Percentiles rank a stretch among this genome's conserved stretches.
Evolutionary conservation across 208 protist genomes (phyloP).

Genomic region (Novymonas esmeraldas): DNA sequence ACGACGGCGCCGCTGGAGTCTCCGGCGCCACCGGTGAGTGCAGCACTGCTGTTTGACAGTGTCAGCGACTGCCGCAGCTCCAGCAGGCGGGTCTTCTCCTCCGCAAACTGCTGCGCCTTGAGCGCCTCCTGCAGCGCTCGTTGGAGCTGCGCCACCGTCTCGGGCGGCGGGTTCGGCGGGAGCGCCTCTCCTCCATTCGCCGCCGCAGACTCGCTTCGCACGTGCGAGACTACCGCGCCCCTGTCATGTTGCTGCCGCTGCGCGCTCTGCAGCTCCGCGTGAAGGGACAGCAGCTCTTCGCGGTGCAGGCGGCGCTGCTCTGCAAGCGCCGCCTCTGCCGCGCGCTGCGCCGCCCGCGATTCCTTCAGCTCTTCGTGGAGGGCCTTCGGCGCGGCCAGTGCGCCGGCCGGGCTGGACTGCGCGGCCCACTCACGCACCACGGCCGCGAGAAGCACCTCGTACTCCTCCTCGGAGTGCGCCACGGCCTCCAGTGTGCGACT

Average conservation of each 20-base stretch:
- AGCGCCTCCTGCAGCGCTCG: slow-evolving; percentile 21
- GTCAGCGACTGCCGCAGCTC: slow-evolving; percentile 29
- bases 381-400: neutral
- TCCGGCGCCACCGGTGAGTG: neutral
- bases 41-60: neutral
- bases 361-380: slow-evolving; percentile 6
- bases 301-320: slow-evolving; percentile 21
- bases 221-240: neutral
- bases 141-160: slow-evolving; percentile 21
- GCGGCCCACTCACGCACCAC: slow-evolving; percentile 11
- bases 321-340: slow-evolving; percentile 19
- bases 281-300: slow-evolving; percentile 22
- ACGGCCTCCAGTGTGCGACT: slow-evolving; percentile 35
- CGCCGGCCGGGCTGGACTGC: neutral
- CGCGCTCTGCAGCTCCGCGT: slow-evolving; percentile 26
- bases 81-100: slow-evolving; percentile 34
- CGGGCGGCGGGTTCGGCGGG: neutral
- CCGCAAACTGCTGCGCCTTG: slow-evolving; percentile 32
- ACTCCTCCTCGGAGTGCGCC: slow-evolving; percentile 36
- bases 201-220: neutral
- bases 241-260: neutral
- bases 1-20: slow-evolving; percentile 14
- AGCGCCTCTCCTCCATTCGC: slow-evolving; percentile 1
- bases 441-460: slow-evolving; percentile 13
- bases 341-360: slow-evolving; percentile 19